phyloP scores from a whole-genome alignment of 1,139 yeast genomes.

The Pichia sp. region DNA sequence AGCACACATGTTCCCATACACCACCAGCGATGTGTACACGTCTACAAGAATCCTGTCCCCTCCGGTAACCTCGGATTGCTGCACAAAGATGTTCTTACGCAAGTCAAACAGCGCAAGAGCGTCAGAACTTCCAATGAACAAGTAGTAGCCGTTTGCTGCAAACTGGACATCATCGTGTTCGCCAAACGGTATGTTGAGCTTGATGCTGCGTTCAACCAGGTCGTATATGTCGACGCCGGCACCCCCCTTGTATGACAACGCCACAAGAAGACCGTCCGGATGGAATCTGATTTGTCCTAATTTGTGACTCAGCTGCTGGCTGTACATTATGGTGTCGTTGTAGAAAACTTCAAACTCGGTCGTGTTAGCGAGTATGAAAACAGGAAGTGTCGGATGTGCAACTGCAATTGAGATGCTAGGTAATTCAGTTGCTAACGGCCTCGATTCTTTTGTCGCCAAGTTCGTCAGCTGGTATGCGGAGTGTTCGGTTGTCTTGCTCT shows the following conservation, averaged over 20 bases:
- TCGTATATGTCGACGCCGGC: constrained; percentile 44
- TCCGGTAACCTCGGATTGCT: not conserved
- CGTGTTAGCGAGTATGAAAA: constrained; percentile 18
- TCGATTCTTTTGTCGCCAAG: constrained; percentile 2
- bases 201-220: constrained; percentile 13
- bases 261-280: constrained; percentile 62
- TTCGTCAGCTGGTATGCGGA: constrained; percentile 3
- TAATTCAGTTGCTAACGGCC: constrained; percentile 4
- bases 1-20: not conserved
- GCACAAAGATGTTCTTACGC: constrained; percentile 11
- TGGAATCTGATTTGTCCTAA: constrained; percentile 38
- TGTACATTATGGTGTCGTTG: constrained; percentile 8
- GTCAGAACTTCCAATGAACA: constrained; percentile 3
- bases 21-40: constrained; percentile 2
- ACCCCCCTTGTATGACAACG: constrained; percentile 38
- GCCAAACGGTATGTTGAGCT: constrained; percentile 26
- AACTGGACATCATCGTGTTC: constrained; percentile 20
- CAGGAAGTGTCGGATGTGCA: constrained; percentile 27
- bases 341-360: constrained; percentile 19
- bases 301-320: constrained; percentile 5
- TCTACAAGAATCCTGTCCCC: constrained; percentile 7
- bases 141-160: constrained; percentile 18
- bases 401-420: not conserved
- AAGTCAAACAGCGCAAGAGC: constrained; percentile 10
- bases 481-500: constrained; percentile 5